Evolutionary conservation across 768 basidiomycete genomes (phyloP), one percentile per base, ranked within the genome.

Genomic region (Rhizopogon vinicolor): DNA sequence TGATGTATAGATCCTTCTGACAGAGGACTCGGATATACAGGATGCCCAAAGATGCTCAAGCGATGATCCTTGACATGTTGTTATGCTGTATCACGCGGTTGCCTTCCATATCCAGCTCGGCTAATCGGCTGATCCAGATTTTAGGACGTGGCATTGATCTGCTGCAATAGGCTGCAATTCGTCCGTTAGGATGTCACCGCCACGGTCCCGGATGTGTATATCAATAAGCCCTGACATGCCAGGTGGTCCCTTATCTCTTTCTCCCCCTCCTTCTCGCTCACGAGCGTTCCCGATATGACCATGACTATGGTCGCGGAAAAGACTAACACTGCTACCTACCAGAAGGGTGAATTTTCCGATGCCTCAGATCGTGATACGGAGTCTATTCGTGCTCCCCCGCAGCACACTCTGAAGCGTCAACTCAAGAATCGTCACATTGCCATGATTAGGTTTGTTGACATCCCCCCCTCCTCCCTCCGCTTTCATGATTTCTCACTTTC

Each of bases 351-450:
- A 49, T 16, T 59, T 13, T 37, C 59, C 14, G 58, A 64, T 0
- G 51, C 7, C 41, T 72, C 66, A 25, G 7, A 60, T 1, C 57
- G 56, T 7, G 68, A 70, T 13, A 56, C 64, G 19, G 68, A 72
- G 41, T 58, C 53, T 2, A 33, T 53, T 3, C 9, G 51, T 7
- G 25, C 0, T 1, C n/a, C 44, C 13, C 2, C 51, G 49, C 4
- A 19, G 3, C 53, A 45, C 0, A 58, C 29, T 43, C 80, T 86
- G 41, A 71, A 78, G 10, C 78, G 85, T 46, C 85, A 87, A 68
- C 72, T 87, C 60, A 87, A 87, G 68, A 89, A 88, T 63, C 76
- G 89, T 14, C 90, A 91, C 65, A 78, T 91, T 56, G 86, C 89
- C 49, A 89, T 91, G 88, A 90, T 91, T 60, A 89, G 87, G 86